These are phyloP conservation scores for Phytophthora kernoviae DNA, from an alignment of 352 stramenopile genomes.

Conservation along the genomic window DNA sequence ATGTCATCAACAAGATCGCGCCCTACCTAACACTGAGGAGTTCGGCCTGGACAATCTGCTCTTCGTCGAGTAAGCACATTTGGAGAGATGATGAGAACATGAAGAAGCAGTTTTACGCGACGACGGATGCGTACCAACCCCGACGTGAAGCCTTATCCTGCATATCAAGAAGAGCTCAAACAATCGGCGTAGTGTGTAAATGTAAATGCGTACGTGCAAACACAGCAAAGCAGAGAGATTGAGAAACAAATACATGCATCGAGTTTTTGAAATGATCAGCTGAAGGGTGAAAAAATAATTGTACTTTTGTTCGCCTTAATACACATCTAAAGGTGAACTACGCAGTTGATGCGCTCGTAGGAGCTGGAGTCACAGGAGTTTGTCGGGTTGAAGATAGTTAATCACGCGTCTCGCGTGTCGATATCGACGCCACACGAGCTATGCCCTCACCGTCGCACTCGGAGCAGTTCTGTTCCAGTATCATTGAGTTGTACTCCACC, in stretches of 20 bases:
- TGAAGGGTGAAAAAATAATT: not conserved
- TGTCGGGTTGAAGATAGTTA: not conserved
- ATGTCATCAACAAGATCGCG: slow-evolving; percentile 46
- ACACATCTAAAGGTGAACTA: slow-evolving; percentile 1
- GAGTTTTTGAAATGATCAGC: slow-evolving; percentile 19
- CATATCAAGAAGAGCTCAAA: slow-evolving; percentile 16
- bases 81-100: not conserved
- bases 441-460: slow-evolving; percentile 66
- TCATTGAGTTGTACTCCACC: slow-evolving; percentile 53
- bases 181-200: slow-evolving; percentile 32
- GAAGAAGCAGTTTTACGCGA: slow-evolving; percentile 7
- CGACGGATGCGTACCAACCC: slow-evolving; percentile 19
- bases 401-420: not conserved
- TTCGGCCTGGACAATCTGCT: slow-evolving; percentile 72
- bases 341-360: slow-evolving; percentile 1
- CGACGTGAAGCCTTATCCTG: slow-evolving; percentile 4
- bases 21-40: slow-evolving; percentile 51
- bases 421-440: slow-evolving; percentile 2
- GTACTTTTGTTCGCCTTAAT: not conserved
- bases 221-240: slow-evolving; percentile 10
- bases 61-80: slow-evolving; percentile 56
- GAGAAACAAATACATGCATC: slow-evolving; percentile 13
- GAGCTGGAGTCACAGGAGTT: not conserved
- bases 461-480: slow-evolving; percentile 60
- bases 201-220: slow-evolving; percentile 27